Percentiles rank a stretch among this genome's conserved stretches.
Evolutionary conservation across 2,329 filamentous ascomycete species (phyloP).

Genomic region (Pleomassaria siparia): DNA sequence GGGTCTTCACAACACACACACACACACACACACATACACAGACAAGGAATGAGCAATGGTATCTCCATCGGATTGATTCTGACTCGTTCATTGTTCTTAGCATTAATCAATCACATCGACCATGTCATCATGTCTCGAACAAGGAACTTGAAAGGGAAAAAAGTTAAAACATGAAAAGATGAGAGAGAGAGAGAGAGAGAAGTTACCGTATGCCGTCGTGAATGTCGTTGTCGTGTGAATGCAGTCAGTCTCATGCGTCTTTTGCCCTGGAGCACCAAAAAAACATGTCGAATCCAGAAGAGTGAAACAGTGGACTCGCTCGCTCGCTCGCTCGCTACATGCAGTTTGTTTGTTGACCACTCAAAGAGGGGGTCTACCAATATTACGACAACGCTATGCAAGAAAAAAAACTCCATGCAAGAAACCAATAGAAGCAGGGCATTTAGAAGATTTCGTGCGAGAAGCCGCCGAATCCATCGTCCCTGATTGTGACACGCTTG

Average conservation of each 20-base stretch:
- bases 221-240: no score
- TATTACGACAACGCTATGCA: neutral
- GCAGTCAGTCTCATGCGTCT: no score
- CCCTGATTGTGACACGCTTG: slow-evolving; percentile 15
- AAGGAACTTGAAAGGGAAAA: no score
- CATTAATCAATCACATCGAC: no score
- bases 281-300: no score
- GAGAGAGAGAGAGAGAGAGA: no score
- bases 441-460: slow-evolving; percentile 41
- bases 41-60: neutral
- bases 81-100: no score
- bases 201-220: no score
- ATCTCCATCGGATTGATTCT: neutral
- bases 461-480: slow-evolving; percentile 36
- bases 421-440: neutral
- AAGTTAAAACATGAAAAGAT: no score
- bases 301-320: no score
- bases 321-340: neutral
- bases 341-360: neutral
- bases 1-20: neutral
- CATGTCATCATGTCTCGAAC: no score
- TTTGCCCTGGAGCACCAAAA: no score
- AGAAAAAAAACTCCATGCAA: neutral
- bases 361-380: neutral
- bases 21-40: neutral